Evolutionary conservation across 306 rosid genomes (phyloP), one percentile per base, ranked within the genome.

Genomic region (Sophora flavescens): DNA sequence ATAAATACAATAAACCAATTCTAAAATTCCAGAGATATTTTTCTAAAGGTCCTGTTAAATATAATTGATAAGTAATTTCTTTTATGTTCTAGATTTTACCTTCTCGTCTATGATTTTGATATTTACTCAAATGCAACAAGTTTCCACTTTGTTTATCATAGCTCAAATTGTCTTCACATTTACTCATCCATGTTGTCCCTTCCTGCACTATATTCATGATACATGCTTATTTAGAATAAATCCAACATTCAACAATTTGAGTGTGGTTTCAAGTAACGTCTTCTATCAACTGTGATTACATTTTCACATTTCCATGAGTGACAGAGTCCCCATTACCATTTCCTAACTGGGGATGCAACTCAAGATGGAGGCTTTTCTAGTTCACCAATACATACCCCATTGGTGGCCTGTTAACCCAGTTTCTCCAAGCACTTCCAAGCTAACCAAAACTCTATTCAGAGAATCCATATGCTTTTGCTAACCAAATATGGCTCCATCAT

Each of bases 351-450:
- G 15, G 62, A 69, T 15, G 63, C 63, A 50, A 51, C 63, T 48
- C 71, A 47, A 80, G 50, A 6, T 80, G 80, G 14, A 75, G 64
- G 83, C 78, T 2, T 71, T 72, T 72, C 74, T 0, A 80, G 57
- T 14, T 35, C 4, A 65, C 76, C 63, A 74, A 12, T 5, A 80
- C 80, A 13, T 74, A 74, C 11, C 65, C 76, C 65, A 74, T 74
- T 28, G 77, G 28, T 51, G 77, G 84, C 17, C 84, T 81, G 1
- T 81, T 69, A n/a, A 13, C 15, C 33, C 74, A n/a, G 35, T 22
- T 45, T 26, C 65, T 48, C 64, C 44, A 82, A 30, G 82, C 85
- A 76, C 59, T 47, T 82, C 72, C 60, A 32, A 22, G 85, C 85
- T 44, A 76, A 45, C 17, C 75, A 36, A 70, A 4, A 81, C 69